Conservation (phyloP, 305 asterid genomes). For the Stenogyne calaminthoides region DNA sequence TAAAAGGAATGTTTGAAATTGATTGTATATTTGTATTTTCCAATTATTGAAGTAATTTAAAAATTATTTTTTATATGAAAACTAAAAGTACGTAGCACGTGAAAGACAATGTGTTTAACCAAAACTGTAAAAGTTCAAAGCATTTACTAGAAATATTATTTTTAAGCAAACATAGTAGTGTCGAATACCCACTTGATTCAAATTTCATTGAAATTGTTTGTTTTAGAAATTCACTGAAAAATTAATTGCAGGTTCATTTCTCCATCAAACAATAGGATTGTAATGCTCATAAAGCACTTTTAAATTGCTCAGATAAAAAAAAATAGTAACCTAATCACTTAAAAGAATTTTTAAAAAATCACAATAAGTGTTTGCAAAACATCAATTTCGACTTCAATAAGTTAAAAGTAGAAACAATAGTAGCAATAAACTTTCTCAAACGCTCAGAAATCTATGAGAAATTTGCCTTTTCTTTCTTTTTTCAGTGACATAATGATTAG, state of each 20-base stretch:
- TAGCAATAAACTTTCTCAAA: not conserved
- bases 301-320: not conserved
- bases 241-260: not conserved
- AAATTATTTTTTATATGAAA: too few relatives aligned
- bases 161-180: too few relatives aligned
- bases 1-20: not conserved
- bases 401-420: not conserved
- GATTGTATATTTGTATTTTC: not conserved
- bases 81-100: not conserved
- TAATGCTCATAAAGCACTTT: not conserved
- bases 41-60: not conserved
- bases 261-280: not conserved
- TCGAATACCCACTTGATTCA: not conserved
- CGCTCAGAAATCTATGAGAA: not conserved
- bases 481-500: constrained; percentile 25
- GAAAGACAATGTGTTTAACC: too few relatives aligned
- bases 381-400: too few relatives aligned
- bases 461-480: not conserved
- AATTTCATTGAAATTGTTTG: not conserved
- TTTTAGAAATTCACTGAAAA: not conserved
- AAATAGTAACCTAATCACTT: not conserved
- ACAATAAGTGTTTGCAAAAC: too few relatives aligned
- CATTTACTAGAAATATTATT: too few relatives aligned
- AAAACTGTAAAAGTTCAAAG: not conserved
- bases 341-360: too few relatives aligned